Conservation (phyloP, 148 eudicot genomes). For the Vaccinium corymbosum region DNA sequence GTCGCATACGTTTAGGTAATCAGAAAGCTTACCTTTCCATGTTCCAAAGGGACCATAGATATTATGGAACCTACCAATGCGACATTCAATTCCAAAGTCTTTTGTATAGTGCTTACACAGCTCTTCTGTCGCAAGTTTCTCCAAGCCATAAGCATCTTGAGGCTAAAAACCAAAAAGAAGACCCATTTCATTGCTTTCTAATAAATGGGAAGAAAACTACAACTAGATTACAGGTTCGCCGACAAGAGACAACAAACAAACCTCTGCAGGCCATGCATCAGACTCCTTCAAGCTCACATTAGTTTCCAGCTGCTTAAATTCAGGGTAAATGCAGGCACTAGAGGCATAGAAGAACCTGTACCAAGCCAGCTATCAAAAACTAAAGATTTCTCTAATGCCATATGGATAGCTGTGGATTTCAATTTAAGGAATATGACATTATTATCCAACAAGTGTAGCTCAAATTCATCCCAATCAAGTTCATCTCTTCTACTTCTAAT, state of each 20-base stretch:
- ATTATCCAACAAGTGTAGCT: no score
- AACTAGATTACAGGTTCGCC: neutral
- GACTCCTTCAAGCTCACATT: slow-evolving; percentile 61
- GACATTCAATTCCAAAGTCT: slow-evolving; percentile 41
- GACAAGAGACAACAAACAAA: slow-evolving; percentile 12
- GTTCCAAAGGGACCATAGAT: slow-evolving; percentile 57
- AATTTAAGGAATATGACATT: no score
- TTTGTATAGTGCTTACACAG: slow-evolving; percentile 40
- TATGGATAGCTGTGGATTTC: no score
- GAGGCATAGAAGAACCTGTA: slow-evolving; percentile 54
- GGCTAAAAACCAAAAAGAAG: slow-evolving; percentile 23
- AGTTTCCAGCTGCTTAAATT: slow-evolving; percentile 58
- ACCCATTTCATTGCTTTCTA: neutral
- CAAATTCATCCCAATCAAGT: neutral
- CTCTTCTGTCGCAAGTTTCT: slow-evolving; percentile 39
- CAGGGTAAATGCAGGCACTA: slow-evolving; percentile 60
- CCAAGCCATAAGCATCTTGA: slow-evolving; percentile 42
- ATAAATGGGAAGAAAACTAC: neutral
- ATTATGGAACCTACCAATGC: slow-evolving; percentile 57
- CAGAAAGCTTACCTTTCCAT: slow-evolving; percentile 44
- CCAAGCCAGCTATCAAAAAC: no score
- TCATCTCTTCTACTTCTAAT: neutral
- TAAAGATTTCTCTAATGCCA: no score
- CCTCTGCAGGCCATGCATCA: slow-evolving; percentile 66
- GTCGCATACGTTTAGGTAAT: neutral